Evolutionary conservation across 31 red algal species (phyloP).

Genomic region (Endocladia muricata): DNA sequence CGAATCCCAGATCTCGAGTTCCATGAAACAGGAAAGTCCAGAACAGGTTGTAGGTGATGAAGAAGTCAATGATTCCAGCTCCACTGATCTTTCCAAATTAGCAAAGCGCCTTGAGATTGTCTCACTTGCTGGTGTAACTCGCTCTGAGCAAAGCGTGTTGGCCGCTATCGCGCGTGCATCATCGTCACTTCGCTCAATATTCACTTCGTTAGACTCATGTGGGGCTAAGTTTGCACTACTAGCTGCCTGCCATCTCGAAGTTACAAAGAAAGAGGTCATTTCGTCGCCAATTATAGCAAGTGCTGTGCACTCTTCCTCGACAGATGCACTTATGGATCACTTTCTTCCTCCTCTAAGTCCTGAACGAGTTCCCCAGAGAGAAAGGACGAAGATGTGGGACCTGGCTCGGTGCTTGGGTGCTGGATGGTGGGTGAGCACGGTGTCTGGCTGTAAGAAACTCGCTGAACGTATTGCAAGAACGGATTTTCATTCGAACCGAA

Average conservation of each 20-base stretch:
- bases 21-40: neutral
- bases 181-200: constrained; percentile 31
- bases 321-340: constrained; percentile 68
- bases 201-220: constrained; percentile 44
- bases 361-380: neutral
- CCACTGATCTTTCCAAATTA: constrained; percentile 43
- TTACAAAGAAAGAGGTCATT: constrained; percentile 21
- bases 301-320: constrained; percentile 74
- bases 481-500: constrained; percentile 33
- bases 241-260: constrained; percentile 41
- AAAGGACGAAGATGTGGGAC: constrained; percentile 41
- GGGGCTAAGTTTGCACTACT: constrained; percentile 56
- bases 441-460: constrained; percentile 30
- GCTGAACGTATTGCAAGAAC: constrained; percentile 69
- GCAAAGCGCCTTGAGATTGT: constrained; percentile 28
- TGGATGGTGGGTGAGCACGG: constrained; percentile 73
- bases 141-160: constrained; percentile 53
- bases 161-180: constrained; percentile 49
- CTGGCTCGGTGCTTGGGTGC: constrained; percentile 44
- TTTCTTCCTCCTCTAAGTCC: constrained; percentile 32
- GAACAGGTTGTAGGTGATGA: neutral
- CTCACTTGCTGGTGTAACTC: constrained; percentile 41
- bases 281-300: constrained; percentile 51
- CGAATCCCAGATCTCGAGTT: constrained; percentile 8
- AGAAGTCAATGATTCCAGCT: constrained; percentile 5